phyloP scores from a whole-genome alignment of 805 yeast genomes.

The Saccharomycopsis selenospora region DNA sequence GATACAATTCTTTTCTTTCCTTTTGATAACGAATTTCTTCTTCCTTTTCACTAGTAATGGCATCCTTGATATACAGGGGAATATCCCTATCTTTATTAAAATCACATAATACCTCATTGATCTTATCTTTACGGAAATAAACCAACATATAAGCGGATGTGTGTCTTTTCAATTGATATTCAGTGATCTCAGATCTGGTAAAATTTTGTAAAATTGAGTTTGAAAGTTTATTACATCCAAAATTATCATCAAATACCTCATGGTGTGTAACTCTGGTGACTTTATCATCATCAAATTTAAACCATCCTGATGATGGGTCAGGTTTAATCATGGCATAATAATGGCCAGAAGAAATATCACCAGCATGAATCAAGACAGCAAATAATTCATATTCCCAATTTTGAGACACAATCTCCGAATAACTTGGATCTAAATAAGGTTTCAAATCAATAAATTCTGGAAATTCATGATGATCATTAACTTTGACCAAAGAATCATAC shows the following conservation, averaged over 20 bases:
- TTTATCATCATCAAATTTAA: conserved; percentile 88
- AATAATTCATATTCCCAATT: conserved; percentile 78
- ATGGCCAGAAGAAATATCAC: conserved; percentile 94
- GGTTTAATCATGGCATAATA: conserved; percentile 94
- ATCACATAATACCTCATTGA: conserved; percentile 52
- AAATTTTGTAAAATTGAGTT: conserved; percentile 42
- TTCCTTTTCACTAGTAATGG: conserved; percentile 55
- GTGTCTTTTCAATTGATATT: conserved; percentile 63
- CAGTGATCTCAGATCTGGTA: conserved; percentile 54
- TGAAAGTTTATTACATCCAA: conserved; percentile 64
- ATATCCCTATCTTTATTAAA: conserved; percentile 42
- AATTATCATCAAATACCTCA: conserved; percentile 89
- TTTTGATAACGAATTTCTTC: conserved; percentile 46
- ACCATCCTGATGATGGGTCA: conserved; percentile 63
- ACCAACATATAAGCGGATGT: conserved; percentile 98
- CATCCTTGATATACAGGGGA: conserved; percentile 63
- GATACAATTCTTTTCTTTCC: conserved; percentile 66
- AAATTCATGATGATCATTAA: conserved; percentile 87
- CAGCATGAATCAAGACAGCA: conserved; percentile 93
- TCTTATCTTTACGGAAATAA: conserved; percentile 62
- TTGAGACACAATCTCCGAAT: conserved; percentile 32
- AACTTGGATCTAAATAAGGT: conserved; percentile 62
- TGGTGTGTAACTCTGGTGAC: conserved; percentile 80
- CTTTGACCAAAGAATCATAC: conserved; percentile 80
- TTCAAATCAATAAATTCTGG: conserved; percentile 75